These are phyloP conservation scores for Thermothelomyces thermophilus DNA, from an alignment of 2,329 filamentous ascomycete genomes.

Conservation along the genomic window DNA sequence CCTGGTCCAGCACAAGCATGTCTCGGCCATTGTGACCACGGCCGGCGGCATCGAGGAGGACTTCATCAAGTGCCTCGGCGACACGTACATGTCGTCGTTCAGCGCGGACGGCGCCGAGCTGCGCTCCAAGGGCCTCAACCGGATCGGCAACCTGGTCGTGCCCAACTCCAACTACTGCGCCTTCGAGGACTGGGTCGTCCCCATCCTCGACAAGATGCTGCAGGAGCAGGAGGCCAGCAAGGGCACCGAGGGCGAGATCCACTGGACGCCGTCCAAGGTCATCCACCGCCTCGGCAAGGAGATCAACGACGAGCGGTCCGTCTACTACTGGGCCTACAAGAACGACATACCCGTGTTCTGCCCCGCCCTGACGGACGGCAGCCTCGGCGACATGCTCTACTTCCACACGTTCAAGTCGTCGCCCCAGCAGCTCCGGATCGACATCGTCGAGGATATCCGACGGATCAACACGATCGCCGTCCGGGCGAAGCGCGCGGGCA, in stretches of 20 bases:
- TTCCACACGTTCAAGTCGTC: constrained; percentile 94
- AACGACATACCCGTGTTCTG: constrained; percentile 97
- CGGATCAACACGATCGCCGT: constrained; percentile 89
- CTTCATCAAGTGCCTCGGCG: constrained; percentile 94
- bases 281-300: constrained; percentile 86
- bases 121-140: constrained; percentile 80
- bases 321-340: constrained; percentile 96
- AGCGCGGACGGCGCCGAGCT: constrained; percentile 68
- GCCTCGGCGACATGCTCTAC: constrained; percentile 95
- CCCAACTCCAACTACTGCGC: constrained; percentile 96
- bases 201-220: constrained; percentile 90
- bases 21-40: constrained; percentile 90
- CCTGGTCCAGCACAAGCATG: constrained; percentile 85
- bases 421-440: constrained; percentile 72
- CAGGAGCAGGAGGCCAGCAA: constrained; percentile 83
- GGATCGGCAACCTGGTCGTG: constrained; percentile 91
- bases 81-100: constrained; percentile 90
- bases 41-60: constrained; percentile 96
- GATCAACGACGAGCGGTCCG: constrained; percentile 85
- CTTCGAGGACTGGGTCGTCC: constrained; percentile 96
- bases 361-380: constrained; percentile 90
- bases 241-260: constrained; percentile 60
- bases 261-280: constrained; percentile 92
- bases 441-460: constrained; percentile 91
- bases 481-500: constrained; percentile 78